Evolutionary conservation across 768 basidiomycete species (phyloP), one percentile per base, ranked within the genome.

Genomic region (Leccinum imitatum): DNA sequence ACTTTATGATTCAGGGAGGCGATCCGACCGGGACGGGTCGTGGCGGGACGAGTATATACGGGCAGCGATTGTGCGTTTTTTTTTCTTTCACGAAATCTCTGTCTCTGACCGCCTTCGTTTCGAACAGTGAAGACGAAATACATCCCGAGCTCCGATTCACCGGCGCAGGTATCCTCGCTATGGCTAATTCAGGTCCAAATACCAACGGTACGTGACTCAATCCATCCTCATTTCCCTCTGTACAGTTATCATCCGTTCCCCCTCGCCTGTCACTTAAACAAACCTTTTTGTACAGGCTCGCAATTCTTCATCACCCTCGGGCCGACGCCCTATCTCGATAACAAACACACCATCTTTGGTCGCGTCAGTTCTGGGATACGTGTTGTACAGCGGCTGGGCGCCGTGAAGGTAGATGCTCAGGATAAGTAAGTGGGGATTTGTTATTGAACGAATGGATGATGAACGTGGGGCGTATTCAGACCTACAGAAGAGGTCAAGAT

Each of bases 221-320:
- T 41, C 17, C 13, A 35, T 14, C 6, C 0, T 35, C 35, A 0
- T 5, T 0, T 0, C 3, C 35, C 14, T 33, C 31, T 33, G 31
- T 58, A 19, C 21, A 6, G 1, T 33, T 33, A 4, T 33, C 27
- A 27, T 27, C 8, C 27, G 7, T 27, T 8, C 27, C 31, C 31
- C 31, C 4, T 31, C 31, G 31, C 10, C 31, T 31, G n/a, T n/a
- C n/a, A n/a, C n/a, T n/a, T n/a, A n/a, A n/a, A n/a, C n/a, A n/a
- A n/a, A n/a, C n/a, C n/a, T 9, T 30, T 33, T 33, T 33, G 13
- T 2, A n/a, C 66, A 92, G 95, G 95, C 21, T 96, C 93, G 17
- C 96, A 98, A 73, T 98, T 98, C 78, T 97, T 98, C 76, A 82
- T 98, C 65, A 90, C 91, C 0, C 82, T 94, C 23, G 82, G 82